Percentiles rank a stretch among this genome's conserved stretches.
Conservation (phyloP, 2,329 filamentous ascomycete species). For the Arthrinium phaeospermum region DNA sequence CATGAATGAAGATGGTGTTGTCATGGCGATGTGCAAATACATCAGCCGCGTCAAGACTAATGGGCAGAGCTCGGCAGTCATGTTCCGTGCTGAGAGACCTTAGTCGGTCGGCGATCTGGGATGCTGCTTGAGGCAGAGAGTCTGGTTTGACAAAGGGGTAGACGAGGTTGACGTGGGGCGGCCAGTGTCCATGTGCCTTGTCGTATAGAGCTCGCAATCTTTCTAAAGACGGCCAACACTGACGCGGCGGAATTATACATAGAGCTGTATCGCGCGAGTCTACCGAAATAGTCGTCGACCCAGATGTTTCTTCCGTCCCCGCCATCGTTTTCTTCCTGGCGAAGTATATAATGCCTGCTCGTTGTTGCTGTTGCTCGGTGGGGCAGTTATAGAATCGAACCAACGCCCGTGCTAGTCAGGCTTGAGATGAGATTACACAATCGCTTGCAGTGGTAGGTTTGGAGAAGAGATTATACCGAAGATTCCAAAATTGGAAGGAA, state of each 20-base stretch:
- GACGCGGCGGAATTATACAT: slow-evolving; percentile 60
- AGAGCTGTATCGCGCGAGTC: slow-evolving; percentile 64
- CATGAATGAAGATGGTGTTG: slow-evolving; percentile 55
- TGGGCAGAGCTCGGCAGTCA: slow-evolving; percentile 23
- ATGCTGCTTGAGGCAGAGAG: slow-evolving; percentile 49
- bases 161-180: slow-evolving; percentile 69
- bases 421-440: background rate
- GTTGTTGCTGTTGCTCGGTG: background rate
- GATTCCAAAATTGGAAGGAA: background rate
- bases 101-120: slow-evolving; percentile 39
- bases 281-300: slow-evolving; percentile 17
- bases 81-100: slow-evolving; percentile 35
- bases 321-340: background rate
- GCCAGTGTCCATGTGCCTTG: slow-evolving; percentile 65
- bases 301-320: background rate
- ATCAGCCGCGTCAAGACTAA: slow-evolving; percentile 48
- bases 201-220: slow-evolving; percentile 66
- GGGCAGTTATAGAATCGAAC: background rate
- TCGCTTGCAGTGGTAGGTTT: background rate
- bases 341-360: background rate
- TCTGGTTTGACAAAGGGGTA: slow-evolving; percentile 67
- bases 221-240: slow-evolving; percentile 56
- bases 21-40: slow-evolving; percentile 55
- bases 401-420: background rate
- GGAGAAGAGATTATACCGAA: background rate